These are phyloP conservation scores for Sphaceloma murrayae DNA, from an alignment of 2,329 filamentous ascomycete species.

Conservation along the genomic window DNA sequence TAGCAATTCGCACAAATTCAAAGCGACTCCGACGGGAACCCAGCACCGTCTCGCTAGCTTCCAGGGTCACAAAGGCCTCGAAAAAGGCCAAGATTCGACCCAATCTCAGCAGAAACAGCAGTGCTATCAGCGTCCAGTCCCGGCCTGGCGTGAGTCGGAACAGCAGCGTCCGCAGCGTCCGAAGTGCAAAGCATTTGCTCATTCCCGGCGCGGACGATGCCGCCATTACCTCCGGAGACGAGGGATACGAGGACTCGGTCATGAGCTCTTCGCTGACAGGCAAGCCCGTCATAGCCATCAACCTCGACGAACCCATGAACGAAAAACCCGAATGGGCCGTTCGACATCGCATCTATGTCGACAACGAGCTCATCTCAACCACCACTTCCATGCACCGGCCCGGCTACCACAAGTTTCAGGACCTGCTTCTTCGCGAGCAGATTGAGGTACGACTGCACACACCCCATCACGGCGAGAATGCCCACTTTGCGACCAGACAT, in stretches of 20 bases:
- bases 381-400: constrained; percentile 15
- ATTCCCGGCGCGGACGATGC: constrained; percentile 7
- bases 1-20: constrained; percentile 11
- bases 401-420: constrained; percentile 16
- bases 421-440: constrained; percentile 15
- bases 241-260: constrained; percentile 14
- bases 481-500: constrained; percentile 15
- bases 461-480: constrained; percentile 4
- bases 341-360: constrained; percentile 13
- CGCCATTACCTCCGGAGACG: constrained; percentile 15
- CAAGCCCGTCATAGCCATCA: constrained; percentile 4
- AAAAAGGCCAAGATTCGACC: constrained; percentile 12
- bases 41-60: constrained; percentile 12
- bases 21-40: constrained; percentile 10
- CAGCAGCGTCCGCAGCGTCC: constrained; percentile 7
- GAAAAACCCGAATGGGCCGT: constrained; percentile 10
- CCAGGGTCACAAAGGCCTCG: constrained; percentile 8
- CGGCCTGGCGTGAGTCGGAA: constrained; percentile 12
- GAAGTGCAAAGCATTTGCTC: constrained; percentile 10
- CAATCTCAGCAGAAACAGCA: constrained; percentile 13
- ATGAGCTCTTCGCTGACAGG: constrained; percentile 5
- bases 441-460: constrained; percentile 14
- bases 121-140: constrained; percentile 9
- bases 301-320: constrained; percentile 6
- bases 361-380: constrained; percentile 13